These are phyloP conservation scores for Pleurotus cornucopiae DNA, from an alignment of 768 basidiomycete species.

Conservation along the genomic window DNA sequence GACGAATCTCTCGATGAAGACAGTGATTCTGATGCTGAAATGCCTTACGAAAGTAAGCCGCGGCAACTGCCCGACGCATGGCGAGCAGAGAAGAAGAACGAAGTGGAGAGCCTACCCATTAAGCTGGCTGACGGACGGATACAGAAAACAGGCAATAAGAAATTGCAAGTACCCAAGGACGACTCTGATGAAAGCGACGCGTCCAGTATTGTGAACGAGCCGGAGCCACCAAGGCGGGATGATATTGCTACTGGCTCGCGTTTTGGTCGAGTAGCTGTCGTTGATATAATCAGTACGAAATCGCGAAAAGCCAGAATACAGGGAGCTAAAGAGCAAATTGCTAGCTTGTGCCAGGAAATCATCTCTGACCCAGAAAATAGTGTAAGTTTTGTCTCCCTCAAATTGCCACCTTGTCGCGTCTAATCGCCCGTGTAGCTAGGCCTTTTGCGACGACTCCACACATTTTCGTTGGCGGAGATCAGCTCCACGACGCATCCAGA, in stretches of 20 bases:
- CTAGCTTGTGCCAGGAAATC: conserved; percentile 89
- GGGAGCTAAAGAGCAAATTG: conserved; percentile 91
- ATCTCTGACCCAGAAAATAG: conserved; percentile 93
- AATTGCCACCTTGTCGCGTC: neutral
- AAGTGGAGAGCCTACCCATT: conserved; percentile 71
- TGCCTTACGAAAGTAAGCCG: conserved; percentile 67
- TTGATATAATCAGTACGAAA: conserved; percentile 62
- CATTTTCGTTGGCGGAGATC: conserved; percentile 80
- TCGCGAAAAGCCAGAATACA: conserved; percentile 66
- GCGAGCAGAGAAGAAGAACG: conserved; percentile 43
- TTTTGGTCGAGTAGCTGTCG: conserved; percentile 80
- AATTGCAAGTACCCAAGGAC: conserved; percentile 19
- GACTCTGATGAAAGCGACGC: conserved; percentile 23
- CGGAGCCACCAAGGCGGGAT: conserved; percentile 38
- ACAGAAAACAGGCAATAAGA: conserved; percentile 47
- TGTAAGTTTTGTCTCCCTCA: conserved; percentile 41
- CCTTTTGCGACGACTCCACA: conserved; percentile 81
- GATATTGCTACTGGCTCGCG: conserved; percentile 81
- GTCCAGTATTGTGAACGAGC: conserved; percentile 22
- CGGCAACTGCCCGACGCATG: conserved; percentile 45
- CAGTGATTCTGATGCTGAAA: conserved; percentile 61
- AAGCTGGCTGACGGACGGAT: conserved; percentile 82
- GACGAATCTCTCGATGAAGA: conserved; percentile 18
- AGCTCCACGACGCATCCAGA: conserved; percentile 64
- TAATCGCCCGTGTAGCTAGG: conserved; percentile 54